A percentile compares a stretch with the other conserved stretches of the same genome.
phyloP scores from a whole-genome alignment of 2,329 filamentous ascomycete species.

The Karstenula rhodostoma region DNA sequence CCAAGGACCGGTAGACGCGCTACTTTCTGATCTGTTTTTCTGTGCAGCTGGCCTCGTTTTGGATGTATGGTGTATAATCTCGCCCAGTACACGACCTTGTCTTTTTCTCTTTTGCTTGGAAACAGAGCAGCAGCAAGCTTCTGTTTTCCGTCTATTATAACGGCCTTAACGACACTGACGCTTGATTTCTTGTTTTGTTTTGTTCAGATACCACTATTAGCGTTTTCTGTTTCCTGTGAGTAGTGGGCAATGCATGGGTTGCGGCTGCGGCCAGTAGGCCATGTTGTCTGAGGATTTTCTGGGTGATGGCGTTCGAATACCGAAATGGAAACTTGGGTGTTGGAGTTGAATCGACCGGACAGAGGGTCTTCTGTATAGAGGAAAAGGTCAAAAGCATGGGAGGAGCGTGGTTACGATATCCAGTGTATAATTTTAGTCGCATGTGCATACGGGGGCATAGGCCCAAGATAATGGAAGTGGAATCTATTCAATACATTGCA shows the following conservation, averaged over 20 bases:
- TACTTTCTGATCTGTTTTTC: slow-evolving; percentile 5
- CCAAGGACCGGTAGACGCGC: slow-evolving; percentile 43
- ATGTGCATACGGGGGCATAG: slow-evolving; percentile 14
- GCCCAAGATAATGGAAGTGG: slow-evolving; percentile 14
- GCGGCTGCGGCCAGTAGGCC: slow-evolving; percentile 65
- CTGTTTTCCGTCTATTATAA: slow-evolving; percentile 26
- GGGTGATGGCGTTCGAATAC: slow-evolving; percentile 7
- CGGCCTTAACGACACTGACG: slow-evolving; percentile 45
- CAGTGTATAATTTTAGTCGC: slow-evolving; percentile 15
- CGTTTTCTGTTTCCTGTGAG: slow-evolving; percentile 73
- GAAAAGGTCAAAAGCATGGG: slow-evolving; percentile 14
- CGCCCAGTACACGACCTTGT: background rate
- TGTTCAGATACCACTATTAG: slow-evolving; percentile 49
- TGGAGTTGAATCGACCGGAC: background rate
- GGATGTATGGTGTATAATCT: slow-evolving; percentile 1
- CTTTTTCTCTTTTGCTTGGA: background rate
- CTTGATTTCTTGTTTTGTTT: slow-evolving; percentile 31
- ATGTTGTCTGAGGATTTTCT: background rate
- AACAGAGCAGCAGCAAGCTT: slow-evolving; percentile 3
- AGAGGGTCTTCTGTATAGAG: background rate
- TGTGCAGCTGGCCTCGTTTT: slow-evolving; percentile 8
- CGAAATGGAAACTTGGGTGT: background rate
- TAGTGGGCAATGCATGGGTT: slow-evolving; percentile 52
- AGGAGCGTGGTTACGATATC: slow-evolving; percentile 7
- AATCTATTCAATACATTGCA: background rate